phyloP scores from a whole-genome alignment of 2,329 filamentous ascomycete genomes.

The Camillea tinctor region DNA sequence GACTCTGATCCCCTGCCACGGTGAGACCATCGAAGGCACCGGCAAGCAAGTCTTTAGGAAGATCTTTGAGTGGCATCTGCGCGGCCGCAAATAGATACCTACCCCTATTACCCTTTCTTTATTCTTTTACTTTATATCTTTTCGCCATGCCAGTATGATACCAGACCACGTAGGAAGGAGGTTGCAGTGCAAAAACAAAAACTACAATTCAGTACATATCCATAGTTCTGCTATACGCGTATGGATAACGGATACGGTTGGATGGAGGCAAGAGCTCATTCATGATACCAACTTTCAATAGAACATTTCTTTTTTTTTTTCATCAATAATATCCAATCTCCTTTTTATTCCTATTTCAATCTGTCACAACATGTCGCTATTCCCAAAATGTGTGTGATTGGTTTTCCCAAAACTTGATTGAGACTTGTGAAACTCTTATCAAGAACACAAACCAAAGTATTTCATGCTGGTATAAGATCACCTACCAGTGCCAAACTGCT shows the following conservation, averaged over 20 bases:
- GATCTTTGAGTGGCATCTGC: slow-evolving; percentile 81
- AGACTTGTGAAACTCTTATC: no score
- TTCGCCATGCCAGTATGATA: neutral
- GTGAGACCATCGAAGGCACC: slow-evolving; percentile 74
- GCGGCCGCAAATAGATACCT: slow-evolving; percentile 34
- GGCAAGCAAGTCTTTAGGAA: slow-evolving; percentile 76
- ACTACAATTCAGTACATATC: neutral
- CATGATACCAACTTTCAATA: neutral
- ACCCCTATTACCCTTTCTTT: neutral
- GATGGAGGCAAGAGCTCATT: neutral
- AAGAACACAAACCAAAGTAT: no score
- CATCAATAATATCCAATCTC: neutral
- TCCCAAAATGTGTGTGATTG: no score
- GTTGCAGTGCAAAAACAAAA: no score
- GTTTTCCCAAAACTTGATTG: no score
- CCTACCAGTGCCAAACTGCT: no score
- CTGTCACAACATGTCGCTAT: neutral
- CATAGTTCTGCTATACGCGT: neutral
- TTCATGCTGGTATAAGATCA: no score
- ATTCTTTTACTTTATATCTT: neutral
- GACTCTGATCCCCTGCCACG: slow-evolving; percentile 86
- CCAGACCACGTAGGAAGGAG: neutral
- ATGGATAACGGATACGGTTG: neutral
- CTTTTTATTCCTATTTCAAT: neutral
- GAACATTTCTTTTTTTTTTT: neutral